Conservation (phyloP, 2,329 filamentous ascomycete species). For the Eutypella sp. region DNA sequence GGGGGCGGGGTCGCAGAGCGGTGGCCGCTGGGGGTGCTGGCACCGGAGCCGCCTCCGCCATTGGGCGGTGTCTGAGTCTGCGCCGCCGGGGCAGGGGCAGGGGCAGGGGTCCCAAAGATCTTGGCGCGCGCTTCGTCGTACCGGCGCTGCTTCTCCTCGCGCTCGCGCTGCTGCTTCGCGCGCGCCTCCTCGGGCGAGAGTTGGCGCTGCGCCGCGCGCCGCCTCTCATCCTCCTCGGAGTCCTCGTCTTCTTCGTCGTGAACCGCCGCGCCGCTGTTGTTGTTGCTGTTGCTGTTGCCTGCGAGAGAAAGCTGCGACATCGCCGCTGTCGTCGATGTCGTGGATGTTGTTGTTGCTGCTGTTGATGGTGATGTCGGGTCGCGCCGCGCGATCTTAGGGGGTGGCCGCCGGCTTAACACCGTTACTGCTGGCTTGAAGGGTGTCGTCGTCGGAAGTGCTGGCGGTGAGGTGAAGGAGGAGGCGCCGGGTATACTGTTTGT, state of each 20-base stretch:
- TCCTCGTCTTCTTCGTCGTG: slow-evolving; percentile 45
- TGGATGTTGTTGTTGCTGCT: slow-evolving; percentile 31
- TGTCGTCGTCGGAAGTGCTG: slow-evolving; percentile 49
- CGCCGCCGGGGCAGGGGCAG: slow-evolving; percentile 30
- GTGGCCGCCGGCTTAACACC: slow-evolving; percentile 78
- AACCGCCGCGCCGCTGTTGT: slow-evolving; percentile 39
- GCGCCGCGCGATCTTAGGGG: slow-evolving; percentile 53
- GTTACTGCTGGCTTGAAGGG: slow-evolving; percentile 78
- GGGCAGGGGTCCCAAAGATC: slow-evolving; percentile 60
- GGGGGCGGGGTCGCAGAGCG: slow-evolving; percentile 56
- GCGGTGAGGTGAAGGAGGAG: slow-evolving; percentile 48
- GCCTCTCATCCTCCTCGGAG: slow-evolving; percentile 60
- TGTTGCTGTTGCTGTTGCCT: background rate
- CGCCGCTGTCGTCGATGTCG: slow-evolving; percentile 31
- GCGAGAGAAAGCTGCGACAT: no score
- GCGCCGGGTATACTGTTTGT: slow-evolving; percentile 62
- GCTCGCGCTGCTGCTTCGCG: slow-evolving; percentile 70
- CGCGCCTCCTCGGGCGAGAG: slow-evolving; percentile 72
- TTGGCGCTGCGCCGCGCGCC: slow-evolving; percentile 48
- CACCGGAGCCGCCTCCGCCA: slow-evolving; percentile 41
- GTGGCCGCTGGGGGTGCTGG: slow-evolving; percentile 57
- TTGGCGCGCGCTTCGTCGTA: slow-evolving; percentile 87
- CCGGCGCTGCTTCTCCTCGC: slow-evolving; percentile 82
- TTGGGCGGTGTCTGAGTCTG: slow-evolving; percentile 26
- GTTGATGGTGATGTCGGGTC: slow-evolving; percentile 33